phyloP scores from a whole-genome alignment of 2,329 filamentous ascomycete genomes.

The Scytalidium lignicola region DNA sequence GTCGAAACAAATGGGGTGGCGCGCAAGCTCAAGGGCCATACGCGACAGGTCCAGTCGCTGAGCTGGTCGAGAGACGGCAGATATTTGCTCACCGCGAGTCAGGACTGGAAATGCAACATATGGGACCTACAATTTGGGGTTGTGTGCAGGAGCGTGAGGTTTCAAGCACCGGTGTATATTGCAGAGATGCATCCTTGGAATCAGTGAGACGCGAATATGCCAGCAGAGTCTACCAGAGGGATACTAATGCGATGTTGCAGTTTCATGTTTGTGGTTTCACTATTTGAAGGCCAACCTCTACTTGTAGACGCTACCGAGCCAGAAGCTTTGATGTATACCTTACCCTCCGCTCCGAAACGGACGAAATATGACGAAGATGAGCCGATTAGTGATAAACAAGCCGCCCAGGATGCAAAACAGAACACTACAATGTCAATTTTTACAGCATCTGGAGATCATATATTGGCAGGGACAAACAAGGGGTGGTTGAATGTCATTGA shows the following conservation, averaged over 20 bases:
- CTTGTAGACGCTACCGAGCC: constrained; percentile 74
- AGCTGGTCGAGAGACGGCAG: constrained; percentile 92
- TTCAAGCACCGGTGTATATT: constrained; percentile 90
- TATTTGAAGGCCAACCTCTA: constrained; percentile 89
- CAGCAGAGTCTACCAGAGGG: too few species aligned
- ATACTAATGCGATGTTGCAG: constrained; percentile 36
- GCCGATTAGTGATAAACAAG: constrained; percentile 72
- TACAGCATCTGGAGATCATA: constrained; percentile 78
- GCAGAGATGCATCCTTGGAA: constrained; percentile 91
- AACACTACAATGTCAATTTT: constrained; percentile 92
- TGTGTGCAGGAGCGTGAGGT: constrained; percentile 76
- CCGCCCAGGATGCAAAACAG: constrained; percentile 88
- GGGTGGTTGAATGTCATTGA: constrained; percentile 96
- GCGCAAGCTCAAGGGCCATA: constrained; percentile 88
- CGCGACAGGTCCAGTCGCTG: constrained; percentile 85
- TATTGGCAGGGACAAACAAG: constrained; percentile 89
- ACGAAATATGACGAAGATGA: constrained; percentile 65
- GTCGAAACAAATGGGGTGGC: constrained; percentile 96
- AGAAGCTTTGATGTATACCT: constrained; percentile 66
- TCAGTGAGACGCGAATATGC: constrained; percentile 52
- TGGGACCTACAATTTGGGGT: constrained; percentile 80
- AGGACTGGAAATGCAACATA: constrained; percentile 93
- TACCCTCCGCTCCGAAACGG: constrained; percentile 79
- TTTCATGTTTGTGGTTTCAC: constrained; percentile 79
- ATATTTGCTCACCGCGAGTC: constrained; percentile 86